phyloP scores from a whole-genome alignment of 306 rosid genomes.

The Mimosa bimucronata region DNA sequence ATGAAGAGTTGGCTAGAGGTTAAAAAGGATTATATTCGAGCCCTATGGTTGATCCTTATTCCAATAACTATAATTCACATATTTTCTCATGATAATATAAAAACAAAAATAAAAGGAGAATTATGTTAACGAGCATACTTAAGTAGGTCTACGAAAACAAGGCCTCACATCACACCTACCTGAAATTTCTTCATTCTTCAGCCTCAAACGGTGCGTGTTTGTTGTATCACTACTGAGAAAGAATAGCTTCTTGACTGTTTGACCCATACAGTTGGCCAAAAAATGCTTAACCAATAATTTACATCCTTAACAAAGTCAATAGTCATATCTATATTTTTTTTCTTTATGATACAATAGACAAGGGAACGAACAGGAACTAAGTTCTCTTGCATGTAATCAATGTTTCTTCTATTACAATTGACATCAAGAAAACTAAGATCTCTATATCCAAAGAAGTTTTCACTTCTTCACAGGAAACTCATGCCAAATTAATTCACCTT shows the following conservation, averaged over 20 bases:
- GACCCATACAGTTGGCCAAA: neutral
- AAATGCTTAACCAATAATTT: neutral
- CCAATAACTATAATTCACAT: neutral
- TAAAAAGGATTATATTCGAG: neutral
- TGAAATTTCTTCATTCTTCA: neutral
- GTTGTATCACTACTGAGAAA: neutral
- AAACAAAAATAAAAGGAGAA: neutral
- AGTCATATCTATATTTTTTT: too few relatives aligned
- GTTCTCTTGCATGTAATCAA: neutral
- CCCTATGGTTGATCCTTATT: neutral
- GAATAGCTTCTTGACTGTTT: neutral
- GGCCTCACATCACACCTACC: neutral
- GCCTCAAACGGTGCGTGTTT: neutral
- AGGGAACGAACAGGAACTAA: neutral
- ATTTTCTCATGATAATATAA: neutral
- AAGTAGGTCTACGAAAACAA: neutral
- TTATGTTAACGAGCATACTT: neutral
- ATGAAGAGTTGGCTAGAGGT: neutral
- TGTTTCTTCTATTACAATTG: constrained; percentile 6
- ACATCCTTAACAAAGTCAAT: neutral
- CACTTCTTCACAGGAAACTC: constrained; percentile 27
- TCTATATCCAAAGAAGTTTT: neutral
- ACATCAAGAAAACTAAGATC: neutral
- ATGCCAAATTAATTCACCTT: neutral
- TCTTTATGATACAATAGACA: neutral